Conservation (phyloP, 140 eudicot species). For the Oenanthe javanica region DNA sequence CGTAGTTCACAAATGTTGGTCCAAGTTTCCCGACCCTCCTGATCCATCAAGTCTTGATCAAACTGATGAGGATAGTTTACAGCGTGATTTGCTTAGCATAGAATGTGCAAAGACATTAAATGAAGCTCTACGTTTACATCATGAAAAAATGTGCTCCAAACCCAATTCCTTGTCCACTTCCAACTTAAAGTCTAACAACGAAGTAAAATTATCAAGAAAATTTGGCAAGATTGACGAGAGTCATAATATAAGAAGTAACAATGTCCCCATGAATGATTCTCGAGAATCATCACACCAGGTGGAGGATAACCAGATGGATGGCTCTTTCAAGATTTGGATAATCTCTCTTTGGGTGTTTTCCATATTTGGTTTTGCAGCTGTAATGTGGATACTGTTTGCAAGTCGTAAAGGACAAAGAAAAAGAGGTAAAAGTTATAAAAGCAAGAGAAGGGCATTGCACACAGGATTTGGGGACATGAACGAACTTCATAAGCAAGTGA, state of each 20-base stretch:
- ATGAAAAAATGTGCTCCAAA: slow-evolving; percentile 49
- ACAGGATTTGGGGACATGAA: slow-evolving; percentile 47
- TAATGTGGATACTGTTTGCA: slow-evolving; percentile 45
- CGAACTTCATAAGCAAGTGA: slow-evolving; percentile 39
- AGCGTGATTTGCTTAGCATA: slow-evolving; percentile 80
- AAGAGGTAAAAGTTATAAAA: slow-evolving; percentile 54
- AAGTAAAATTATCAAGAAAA: slow-evolving; percentile 26
- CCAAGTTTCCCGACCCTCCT: slow-evolving; percentile 91
- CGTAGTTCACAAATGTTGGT: slow-evolving; percentile 76
- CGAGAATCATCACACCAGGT: slow-evolving; percentile 38
- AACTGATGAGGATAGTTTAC: slow-evolving; percentile 32
- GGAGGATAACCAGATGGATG: slow-evolving; percentile 30
- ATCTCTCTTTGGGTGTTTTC: slow-evolving; percentile 60
- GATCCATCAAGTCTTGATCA: slow-evolving; percentile 61
- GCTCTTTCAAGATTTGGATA: slow-evolving; percentile 68
- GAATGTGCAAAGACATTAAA: slow-evolving; percentile 71
- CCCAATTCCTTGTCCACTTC: slow-evolving; percentile 28
- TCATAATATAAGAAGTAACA: slow-evolving; percentile 16
- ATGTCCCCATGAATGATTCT: slow-evolving; percentile 28
- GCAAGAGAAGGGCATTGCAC: slow-evolving; percentile 43
- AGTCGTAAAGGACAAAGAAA: slow-evolving; percentile 60
- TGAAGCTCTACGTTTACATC: slow-evolving; percentile 70
- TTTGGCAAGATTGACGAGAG: slow-evolving; percentile 31
- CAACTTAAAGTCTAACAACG: slow-evolving; percentile 21
- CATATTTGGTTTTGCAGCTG: slow-evolving; percentile 53